Conservation (phyloP, 805 yeast genomes). For the Hanseniaspora lindneri region DNA sequence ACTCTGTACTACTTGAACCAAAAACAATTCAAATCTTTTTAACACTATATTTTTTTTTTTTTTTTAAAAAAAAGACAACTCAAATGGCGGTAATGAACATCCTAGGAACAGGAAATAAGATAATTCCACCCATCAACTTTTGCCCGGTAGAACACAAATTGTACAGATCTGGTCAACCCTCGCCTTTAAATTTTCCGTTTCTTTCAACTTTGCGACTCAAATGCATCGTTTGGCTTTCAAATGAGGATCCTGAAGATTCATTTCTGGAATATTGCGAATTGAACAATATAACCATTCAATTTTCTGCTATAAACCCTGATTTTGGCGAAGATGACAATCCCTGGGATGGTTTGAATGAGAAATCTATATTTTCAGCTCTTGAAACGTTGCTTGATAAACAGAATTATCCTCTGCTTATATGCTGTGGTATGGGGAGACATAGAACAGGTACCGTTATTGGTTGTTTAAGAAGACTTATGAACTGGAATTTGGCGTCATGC, state of each 20-base stretch:
- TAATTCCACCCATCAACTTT: slow-evolving; percentile 89
- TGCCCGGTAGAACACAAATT: slow-evolving; percentile 84
- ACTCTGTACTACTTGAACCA: no score
- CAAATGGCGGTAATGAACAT: slow-evolving; percentile 5
- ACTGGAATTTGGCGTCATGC: slow-evolving; percentile 93
- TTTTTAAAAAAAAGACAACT: neutral
- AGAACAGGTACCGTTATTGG: slow-evolving; percentile 96
- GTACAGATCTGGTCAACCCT: slow-evolving; percentile 89
- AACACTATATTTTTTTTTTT: neutral
- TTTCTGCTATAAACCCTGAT: slow-evolving; percentile 71
- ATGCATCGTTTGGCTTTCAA: slow-evolving; percentile 86
- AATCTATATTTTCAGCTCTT: slow-evolving; percentile 65
- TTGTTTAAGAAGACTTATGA: slow-evolving; percentile 79
- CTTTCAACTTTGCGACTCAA: slow-evolving; percentile 58
- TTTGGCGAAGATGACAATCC: slow-evolving; percentile 65
- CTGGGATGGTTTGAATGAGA: slow-evolving; percentile 89
- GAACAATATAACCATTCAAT: slow-evolving; percentile 62
- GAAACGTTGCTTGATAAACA: slow-evolving; percentile 58
- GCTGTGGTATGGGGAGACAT: slow-evolving; percentile 98
- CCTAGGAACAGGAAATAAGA: slow-evolving; percentile 41
- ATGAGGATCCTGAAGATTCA: slow-evolving; percentile 88
- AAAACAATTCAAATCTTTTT: no score
- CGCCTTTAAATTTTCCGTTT: slow-evolving; percentile 83
- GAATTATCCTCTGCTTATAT: slow-evolving; percentile 77
- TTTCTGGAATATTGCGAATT: slow-evolving; percentile 69